These are phyloP conservation scores for Mallotus nudiflorus DNA, from an alignment of 345 rosid species.

Conservation along the genomic window DNA sequence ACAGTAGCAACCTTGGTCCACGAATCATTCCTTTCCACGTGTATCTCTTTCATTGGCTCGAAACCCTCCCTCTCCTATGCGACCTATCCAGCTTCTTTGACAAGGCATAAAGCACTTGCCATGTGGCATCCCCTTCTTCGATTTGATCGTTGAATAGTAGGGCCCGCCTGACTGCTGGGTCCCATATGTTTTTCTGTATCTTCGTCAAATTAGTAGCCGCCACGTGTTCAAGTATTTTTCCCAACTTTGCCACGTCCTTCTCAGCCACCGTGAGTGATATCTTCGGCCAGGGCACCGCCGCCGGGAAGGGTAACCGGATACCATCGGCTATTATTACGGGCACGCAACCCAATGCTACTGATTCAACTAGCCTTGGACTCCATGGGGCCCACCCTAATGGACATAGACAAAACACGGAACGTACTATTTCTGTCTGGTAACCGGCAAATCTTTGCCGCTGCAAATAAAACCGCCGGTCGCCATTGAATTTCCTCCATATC, in stretches of 20 bases:
- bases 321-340: constrained; percentile 93
- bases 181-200: constrained; percentile 65
- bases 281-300: constrained; percentile 66
- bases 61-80: constrained; percentile 43
- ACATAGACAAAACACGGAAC: constrained; percentile 85
- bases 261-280: constrained; percentile 86
- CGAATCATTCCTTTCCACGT: constrained; percentile 19
- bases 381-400: constrained; percentile 99
- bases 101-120: constrained; percentile 64
- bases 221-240: constrained; percentile 68
- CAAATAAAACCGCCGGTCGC: constrained; percentile 72
- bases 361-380: constrained; percentile 94
- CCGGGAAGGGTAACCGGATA: constrained; percentile 69
- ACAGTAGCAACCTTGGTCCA: background rate
- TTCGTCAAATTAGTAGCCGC: constrained; percentile 62
- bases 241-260: constrained; percentile 61
- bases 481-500: constrained; percentile 65
- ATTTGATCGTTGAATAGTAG: constrained; percentile 55
- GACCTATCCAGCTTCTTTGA: constrained; percentile 54
- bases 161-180: constrained; percentile 62
- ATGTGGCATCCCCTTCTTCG: constrained; percentile 78
- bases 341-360: constrained; percentile 82
- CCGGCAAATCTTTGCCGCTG: constrained; percentile 75
- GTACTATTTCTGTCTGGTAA: constrained; percentile 73
- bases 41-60: constrained; percentile 23